Conservation (phyloP, 441 rosid species). For the Gossypium davidsonii region DNA sequence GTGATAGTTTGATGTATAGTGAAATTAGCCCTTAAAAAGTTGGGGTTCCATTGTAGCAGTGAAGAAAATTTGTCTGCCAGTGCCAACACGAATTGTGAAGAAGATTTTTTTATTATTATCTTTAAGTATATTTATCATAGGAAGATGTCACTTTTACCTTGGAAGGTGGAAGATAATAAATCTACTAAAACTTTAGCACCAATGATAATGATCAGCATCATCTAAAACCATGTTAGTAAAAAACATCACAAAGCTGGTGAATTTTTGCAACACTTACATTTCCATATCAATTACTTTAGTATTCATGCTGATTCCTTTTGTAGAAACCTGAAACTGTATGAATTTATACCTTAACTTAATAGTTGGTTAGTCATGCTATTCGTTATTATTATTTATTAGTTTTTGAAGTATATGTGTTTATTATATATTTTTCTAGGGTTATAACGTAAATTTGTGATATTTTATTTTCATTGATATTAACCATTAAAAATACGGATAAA, state of each 20-base stretch:
- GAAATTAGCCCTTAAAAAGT: background rate
- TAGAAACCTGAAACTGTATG: background rate
- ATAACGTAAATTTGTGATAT: too few relatives aligned
- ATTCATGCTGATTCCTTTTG: background rate
- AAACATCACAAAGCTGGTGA: background rate
- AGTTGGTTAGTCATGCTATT: too few relatives aligned
- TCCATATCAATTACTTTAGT: background rate
- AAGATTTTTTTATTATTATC: background rate
- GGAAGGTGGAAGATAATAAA: background rate
- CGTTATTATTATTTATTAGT: too few relatives aligned
- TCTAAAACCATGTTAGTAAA: too few relatives aligned
- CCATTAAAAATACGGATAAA: too few relatives aligned
- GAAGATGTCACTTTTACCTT: background rate
- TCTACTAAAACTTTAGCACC: background rate
- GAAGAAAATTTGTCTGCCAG: background rate
- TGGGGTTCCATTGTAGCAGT: background rate
- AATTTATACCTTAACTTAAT: background rate
- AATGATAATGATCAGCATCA: too few relatives aligned
- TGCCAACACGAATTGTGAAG: background rate
- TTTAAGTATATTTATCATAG: background rate
- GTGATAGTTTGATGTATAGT: too few relatives aligned
- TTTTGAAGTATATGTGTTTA: too few relatives aligned
- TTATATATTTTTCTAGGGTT: too few relatives aligned
- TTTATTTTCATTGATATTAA: too few relatives aligned
- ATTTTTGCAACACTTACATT: background rate